Evolutionary conservation across 2,329 filamentous ascomycete genomes (phyloP), one percentile per base, ranked within the genome.

Genomic region (Helminthosporium solani): DNA sequence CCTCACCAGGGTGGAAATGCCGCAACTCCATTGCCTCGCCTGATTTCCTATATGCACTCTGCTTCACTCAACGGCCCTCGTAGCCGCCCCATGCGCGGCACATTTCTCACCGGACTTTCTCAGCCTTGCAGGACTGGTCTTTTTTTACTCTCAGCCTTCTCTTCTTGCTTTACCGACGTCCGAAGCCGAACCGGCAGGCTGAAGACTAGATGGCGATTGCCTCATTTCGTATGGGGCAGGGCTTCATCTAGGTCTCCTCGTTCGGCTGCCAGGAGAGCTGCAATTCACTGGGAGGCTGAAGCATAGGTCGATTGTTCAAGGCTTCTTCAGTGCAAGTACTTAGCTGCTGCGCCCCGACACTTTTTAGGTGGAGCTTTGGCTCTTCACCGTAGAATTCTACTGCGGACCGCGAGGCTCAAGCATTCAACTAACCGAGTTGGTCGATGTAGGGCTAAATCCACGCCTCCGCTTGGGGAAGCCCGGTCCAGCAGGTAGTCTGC

Each of bases 271-370:
- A 20, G n/a, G 28, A 27, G 19, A 21, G 8, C 19, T 30, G 16
- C n/a, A 16, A 28, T 30, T 11, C 25, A 27, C 9, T 8, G 16
- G 14, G 6, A 19, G 16, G 37, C 12, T 21, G 16, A 39, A 9
- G 23, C 16, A 30, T 11, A 30, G n/a, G 18, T 12, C 15, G 28
- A 16, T 16, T 42, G 33, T 18, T 28, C 23, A 21, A 45, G 33
- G 50, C 46, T 33, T 33, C 27, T 18, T 41, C 23, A 40, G 15
- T 9, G n/a, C 6, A 38, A 36, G 23, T 47, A 44, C 45, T 40
- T 46, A 50, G 25, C 30, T 50, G 47, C 50, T 47, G 47, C 47
- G 51, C 51, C 48, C 43, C 20, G 12, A 27, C 27, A 19, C 15
- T 39, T 37, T 25, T 20, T 35, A 41, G 30, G 21, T 38, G 30